phyloP scores from a whole-genome alignment of 2,329 filamentous ascomycete species.

The Sclerotinia spermophila region DNA sequence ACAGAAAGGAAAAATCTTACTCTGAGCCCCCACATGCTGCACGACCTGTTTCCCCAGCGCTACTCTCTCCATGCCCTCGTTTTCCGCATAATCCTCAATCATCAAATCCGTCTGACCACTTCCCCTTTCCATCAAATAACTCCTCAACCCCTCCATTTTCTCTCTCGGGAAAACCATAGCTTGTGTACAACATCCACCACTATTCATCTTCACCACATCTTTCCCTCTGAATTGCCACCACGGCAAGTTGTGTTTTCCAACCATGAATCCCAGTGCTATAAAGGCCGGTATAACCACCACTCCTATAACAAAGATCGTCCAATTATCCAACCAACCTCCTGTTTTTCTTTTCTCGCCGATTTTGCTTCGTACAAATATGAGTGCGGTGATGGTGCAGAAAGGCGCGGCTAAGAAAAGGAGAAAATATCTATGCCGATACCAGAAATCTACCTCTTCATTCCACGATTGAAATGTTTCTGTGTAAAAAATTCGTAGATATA shows the following conservation, averaged over 20 bases:
- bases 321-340: not conserved
- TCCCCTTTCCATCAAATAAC: not conserved
- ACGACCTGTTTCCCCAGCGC: conserved; percentile 12
- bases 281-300: conserved; percentile 22
- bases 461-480: conserved; percentile 24
- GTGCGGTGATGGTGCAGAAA: not conserved
- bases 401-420: conserved; percentile 3
- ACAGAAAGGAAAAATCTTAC: not conserved
- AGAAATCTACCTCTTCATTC: conserved; percentile 19
- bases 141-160: not conserved
- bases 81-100: conserved; percentile 5
- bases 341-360: not conserved
- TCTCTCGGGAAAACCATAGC: conserved; percentile 24
- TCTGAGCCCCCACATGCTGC: conserved; percentile 6
- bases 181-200: conserved; percentile 26
- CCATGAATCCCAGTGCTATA: conserved; percentile 22
- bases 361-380: conserved; percentile 4
- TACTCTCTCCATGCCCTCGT: not conserved
- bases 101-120: not conserved
- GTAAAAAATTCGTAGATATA: conserved; percentile 29
- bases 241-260: conserved; percentile 26
- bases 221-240: conserved; percentile 2
- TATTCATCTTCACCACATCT: conserved; percentile 22
- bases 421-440: conserved; percentile 21
- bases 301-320: conserved; percentile 7